Evolutionary conservation across 257 asterid species (phyloP).

Genomic region (Solanum medicagineum): DNA sequence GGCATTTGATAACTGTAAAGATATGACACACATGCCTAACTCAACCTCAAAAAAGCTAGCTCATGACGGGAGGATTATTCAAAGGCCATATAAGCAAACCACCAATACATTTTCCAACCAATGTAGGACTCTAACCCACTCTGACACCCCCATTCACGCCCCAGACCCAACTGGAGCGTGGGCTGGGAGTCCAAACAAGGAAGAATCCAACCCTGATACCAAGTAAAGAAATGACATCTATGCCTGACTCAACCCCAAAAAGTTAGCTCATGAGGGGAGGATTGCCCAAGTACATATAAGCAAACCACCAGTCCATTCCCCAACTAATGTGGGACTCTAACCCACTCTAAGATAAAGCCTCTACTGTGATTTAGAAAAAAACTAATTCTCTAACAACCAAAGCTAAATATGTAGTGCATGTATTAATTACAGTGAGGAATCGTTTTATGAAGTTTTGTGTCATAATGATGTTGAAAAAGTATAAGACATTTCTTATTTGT

Average conservation of each 20-base stretch:
- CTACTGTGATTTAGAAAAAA: not conserved
- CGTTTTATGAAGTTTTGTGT: not conserved
- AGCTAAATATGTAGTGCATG: not conserved
- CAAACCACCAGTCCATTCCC: not conserved
- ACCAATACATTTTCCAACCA: not conserved
- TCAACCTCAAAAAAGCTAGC: not conserved
- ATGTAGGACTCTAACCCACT: not conserved
- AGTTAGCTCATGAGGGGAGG: not conserved
- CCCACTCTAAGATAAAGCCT: not conserved
- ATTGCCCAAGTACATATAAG: not conserved
- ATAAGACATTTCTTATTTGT: not conserved
- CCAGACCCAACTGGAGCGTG: not conserved
- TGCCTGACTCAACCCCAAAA: not conserved
- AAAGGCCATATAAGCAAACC: not conserved
- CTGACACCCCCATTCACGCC: not conserved
- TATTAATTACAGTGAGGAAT: not conserved
- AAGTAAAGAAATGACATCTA: not conserved
- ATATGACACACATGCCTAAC: not conserved
- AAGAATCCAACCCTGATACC: too few relatives aligned
- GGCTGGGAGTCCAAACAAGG: not conserved
- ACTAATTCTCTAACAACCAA: not conserved
- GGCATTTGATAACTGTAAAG: not conserved
- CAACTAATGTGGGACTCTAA: not conserved
- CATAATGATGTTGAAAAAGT: not conserved
- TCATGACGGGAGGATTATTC: not conserved